Evolutionary conservation across 176 grass and related monocot species (phyloP).

Genomic region (Secale cereale): DNA sequence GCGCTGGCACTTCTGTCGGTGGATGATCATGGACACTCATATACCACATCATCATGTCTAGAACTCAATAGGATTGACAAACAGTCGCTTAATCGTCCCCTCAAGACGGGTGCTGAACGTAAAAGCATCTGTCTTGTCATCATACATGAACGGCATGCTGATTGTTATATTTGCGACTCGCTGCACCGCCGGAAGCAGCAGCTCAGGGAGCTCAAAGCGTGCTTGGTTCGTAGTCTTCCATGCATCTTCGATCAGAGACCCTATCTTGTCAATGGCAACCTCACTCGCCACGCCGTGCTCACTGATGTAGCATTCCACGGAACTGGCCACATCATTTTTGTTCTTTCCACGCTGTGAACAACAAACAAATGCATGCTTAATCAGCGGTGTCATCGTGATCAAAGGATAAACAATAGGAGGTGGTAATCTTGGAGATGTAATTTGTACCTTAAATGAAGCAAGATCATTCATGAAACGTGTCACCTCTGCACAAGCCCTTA

Average conservation of each 20-base stretch:
- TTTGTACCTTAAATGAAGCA: conserved; percentile 31
- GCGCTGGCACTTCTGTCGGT: background rate
- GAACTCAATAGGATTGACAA: conserved; percentile 11
- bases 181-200: background rate
- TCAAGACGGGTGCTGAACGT: conserved; percentile 21
- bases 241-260: conserved; percentile 23
- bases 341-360: conserved; percentile 26
- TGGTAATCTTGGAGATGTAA: background rate
- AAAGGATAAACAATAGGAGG: background rate
- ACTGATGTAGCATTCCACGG: conserved; percentile 17
- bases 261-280: conserved; percentile 7
- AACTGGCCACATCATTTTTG: conserved; percentile 15
- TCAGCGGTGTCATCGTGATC: background rate
- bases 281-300: conserved; percentile 4
- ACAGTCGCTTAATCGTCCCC: conserved; percentile 19
- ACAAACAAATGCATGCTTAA: background rate
- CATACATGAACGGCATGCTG: conserved; percentile 31
- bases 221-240: conserved; percentile 16
- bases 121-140: conserved; percentile 31
- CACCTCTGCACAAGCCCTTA: conserved; percentile 17
- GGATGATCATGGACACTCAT: background rate
- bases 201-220: background rate
- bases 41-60: background rate
- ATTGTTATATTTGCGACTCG: conserved; percentile 10
- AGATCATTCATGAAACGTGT: conserved; percentile 38